Evolutionary conservation across 768 basidiomycete species (phyloP).

Genomic region (Trametopsis cervina): DNA sequence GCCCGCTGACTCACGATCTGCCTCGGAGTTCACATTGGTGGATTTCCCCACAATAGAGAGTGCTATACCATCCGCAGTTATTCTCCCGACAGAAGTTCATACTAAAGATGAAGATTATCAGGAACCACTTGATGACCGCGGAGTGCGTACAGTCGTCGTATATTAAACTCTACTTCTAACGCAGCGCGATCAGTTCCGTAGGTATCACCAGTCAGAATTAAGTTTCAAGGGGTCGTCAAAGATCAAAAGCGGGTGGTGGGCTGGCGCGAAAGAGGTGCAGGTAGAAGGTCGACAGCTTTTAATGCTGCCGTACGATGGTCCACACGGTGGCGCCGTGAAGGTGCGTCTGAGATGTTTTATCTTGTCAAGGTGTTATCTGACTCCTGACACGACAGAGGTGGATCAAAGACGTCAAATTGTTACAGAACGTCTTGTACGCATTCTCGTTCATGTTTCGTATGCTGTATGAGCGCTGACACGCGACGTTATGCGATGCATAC

Average conservation of each 20-base stretch:
- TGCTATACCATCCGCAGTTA: not conserved
- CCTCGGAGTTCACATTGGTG: not conserved
- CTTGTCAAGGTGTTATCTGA: not conserved
- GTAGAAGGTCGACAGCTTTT: conserved; percentile 33
- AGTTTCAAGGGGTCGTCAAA: conserved; percentile 29
- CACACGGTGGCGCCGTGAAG: conserved; percentile 25
- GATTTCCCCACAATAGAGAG: not conserved
- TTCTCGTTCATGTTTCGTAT: not conserved
- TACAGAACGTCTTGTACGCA: conserved; percentile 43
- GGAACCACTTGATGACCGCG: conserved; percentile 19
- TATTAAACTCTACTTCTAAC: not conserved
- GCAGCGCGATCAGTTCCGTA: conserved; percentile 32
- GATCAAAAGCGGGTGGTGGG: conserved; percentile 42
- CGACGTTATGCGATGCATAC: not conserved
- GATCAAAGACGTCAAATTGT: conserved; percentile 41
- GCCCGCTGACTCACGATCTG: not conserved
- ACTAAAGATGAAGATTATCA: conserved; percentile 17
- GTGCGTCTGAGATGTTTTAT: conserved; percentile 17
- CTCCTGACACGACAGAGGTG: conserved; percentile 30
- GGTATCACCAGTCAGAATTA: conserved; percentile 46
- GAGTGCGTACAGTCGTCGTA: conserved; percentile 19
- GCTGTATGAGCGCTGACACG: not conserved
- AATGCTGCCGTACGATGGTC: conserved; percentile 39
- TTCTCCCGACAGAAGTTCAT: conserved; percentile 12
- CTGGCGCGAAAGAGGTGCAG: conserved; percentile 34